phyloP scores from a whole-genome alignment of 768 basidiomycete genomes.

The Infundibulicybe gibba region DNA sequence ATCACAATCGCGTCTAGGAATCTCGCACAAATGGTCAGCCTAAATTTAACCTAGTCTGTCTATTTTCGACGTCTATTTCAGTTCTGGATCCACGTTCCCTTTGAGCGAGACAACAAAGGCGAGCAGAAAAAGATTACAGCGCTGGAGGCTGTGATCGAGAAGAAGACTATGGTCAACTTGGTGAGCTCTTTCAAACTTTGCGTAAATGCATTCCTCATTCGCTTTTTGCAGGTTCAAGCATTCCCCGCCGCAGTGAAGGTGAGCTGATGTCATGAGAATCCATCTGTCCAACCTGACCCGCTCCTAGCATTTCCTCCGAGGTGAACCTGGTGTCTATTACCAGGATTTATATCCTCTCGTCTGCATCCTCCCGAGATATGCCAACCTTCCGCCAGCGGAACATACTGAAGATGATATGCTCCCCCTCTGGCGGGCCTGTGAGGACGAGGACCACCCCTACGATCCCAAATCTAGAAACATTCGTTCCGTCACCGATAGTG shows the following conservation, averaged over 20 bases:
- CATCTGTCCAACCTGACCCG: neutral
- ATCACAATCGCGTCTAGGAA: slow-evolving; percentile 56
- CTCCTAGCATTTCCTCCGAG: slow-evolving; percentile 58
- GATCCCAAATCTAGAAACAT: slow-evolving; percentile 5
- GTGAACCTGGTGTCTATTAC: slow-evolving; percentile 69
- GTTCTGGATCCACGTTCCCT: slow-evolving; percentile 58
- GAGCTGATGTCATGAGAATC: neutral
- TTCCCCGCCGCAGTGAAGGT: slow-evolving; percentile 69
- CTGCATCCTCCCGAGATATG: slow-evolving; percentile 62
- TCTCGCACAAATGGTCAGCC: slow-evolving; percentile 51
- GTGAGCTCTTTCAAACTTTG: slow-evolving; percentile 38
- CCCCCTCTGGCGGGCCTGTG: slow-evolving; percentile 52
- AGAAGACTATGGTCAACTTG: slow-evolving; percentile 71
- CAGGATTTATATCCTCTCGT: slow-evolving; percentile 70
- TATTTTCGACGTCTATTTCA: slow-evolving; percentile 9
- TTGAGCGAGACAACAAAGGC: slow-evolving; percentile 32
- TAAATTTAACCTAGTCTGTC: neutral
- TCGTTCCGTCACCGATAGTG: slow-evolving; percentile 8
- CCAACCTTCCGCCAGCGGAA: slow-evolving; percentile 19
- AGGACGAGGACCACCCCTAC: slow-evolving; percentile 21
- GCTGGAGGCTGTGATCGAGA: slow-evolving; percentile 60
- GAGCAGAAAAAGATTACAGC: slow-evolving; percentile 22
- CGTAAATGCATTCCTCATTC: neutral
- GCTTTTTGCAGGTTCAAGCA: slow-evolving; percentile 52
- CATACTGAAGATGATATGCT: slow-evolving; percentile 40